phyloP scores from a whole-genome alignment of 164 flowering plant genomes.

The Macadamia tetraphylla region DNA sequence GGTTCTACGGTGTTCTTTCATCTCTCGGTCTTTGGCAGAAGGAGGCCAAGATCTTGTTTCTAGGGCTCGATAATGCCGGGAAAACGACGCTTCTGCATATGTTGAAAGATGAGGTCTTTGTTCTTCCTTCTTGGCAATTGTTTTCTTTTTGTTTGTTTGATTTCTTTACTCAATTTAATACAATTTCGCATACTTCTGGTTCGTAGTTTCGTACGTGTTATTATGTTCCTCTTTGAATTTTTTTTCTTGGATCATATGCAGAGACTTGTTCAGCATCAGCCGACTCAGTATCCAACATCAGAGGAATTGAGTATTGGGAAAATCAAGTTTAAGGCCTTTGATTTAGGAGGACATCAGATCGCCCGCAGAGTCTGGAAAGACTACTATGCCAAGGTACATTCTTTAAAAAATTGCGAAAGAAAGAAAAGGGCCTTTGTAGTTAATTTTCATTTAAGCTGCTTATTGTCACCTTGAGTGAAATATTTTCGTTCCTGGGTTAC shows the following conservation, averaged over 20 bases:
- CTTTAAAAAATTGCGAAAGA: too few species aligned
- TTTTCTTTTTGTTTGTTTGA: not conserved
- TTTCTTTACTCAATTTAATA: not conserved
- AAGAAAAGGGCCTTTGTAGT: too few species aligned
- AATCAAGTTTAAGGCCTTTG: constrained; percentile 62
- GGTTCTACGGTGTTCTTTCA: constrained; percentile 57
- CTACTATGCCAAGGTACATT: constrained; percentile 43
- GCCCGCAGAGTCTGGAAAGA: constrained; percentile 55
- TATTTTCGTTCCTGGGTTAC: too few species aligned
- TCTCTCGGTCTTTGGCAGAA: constrained; percentile 55
- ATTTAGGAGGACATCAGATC: constrained; percentile 65
- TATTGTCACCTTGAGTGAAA: too few species aligned
- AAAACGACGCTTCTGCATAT: constrained; percentile 60
- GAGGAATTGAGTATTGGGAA: constrained; percentile 67
- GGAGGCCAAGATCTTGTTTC: constrained; percentile 58
- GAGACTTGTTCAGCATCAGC: constrained; percentile 58
- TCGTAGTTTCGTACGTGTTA: too few species aligned
- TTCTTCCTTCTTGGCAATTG: not conserved
- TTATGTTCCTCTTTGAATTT: not conserved
- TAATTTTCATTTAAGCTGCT: too few species aligned
- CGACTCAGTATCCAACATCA: constrained; percentile 61
- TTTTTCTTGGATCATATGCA: constrained; percentile 13
- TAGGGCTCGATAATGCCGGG: constrained; percentile 63
- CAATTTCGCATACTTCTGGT: not conserved
- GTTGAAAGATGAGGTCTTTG: constrained; percentile 49